A percentile compares a stretch with the other conserved stretches of the same genome.
Evolutionary conservation across 2,329 filamentous ascomycete species (phyloP).

Genomic region (Cyclaneusma minus): DNA sequence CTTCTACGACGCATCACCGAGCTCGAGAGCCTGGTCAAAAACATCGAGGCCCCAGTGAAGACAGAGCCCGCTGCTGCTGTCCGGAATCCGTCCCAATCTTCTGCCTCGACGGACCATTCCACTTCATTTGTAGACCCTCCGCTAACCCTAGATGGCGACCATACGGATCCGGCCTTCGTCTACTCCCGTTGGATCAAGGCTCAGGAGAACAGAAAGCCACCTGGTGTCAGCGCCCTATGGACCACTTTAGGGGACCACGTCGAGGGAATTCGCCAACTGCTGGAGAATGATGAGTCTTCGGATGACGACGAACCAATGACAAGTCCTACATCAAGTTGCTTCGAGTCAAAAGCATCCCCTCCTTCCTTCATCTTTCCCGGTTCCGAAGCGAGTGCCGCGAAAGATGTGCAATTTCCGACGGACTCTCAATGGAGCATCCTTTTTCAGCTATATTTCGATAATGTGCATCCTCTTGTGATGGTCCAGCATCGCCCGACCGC

Average conservation of each 20-base stretch:
- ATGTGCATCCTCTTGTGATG: too few species aligned
- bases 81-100: background rate
- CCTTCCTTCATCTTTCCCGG: too few species aligned
- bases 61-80: background rate
- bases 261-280: background rate
- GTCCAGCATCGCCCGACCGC: too few species aligned
- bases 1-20: conserved; percentile 29
- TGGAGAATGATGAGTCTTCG: background rate
- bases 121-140: background rate
- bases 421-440: too few species aligned
- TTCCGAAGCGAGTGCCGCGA: too few species aligned
- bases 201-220: background rate
- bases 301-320: conserved; percentile 15
- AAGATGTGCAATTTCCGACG: too few species aligned
- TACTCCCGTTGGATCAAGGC: too few species aligned
- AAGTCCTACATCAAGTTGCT: too few species aligned
- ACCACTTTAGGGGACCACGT: background rate
- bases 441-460: too few species aligned
- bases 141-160: background rate
- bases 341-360: too few species aligned
- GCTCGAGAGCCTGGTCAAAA: conserved; percentile 6
- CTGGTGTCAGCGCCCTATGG: background rate
- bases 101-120: background rate
- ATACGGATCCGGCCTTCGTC: too few species aligned
- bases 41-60: background rate